phyloP scores from a whole-genome alignment of 2,329 filamentous ascomycete species.

The Lecanoromycetidae sp. region DNA sequence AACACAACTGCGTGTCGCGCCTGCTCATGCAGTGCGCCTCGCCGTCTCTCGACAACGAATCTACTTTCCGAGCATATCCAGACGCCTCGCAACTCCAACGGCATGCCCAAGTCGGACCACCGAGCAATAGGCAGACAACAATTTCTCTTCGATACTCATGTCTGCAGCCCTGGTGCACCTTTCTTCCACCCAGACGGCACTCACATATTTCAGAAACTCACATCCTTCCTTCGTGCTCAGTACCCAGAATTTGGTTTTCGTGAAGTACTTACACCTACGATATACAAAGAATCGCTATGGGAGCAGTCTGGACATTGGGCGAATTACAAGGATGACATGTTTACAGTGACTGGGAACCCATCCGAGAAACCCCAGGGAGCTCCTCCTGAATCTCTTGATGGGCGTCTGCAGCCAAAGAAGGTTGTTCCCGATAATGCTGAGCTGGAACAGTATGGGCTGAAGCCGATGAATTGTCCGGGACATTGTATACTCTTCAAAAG shows the following conservation, averaged over 20 bases:
- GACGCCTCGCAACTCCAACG: background rate
- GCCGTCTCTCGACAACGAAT: background rate
- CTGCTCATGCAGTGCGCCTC: constrained; percentile 2
- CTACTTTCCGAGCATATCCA: background rate
- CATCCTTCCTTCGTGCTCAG: constrained; percentile 69
- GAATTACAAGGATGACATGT: constrained; percentile 89
- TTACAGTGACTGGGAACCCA: constrained; percentile 56
- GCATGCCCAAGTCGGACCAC: constrained; percentile 30
- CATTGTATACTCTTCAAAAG: constrained; percentile 76
- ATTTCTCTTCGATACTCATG: constrained; percentile 59
- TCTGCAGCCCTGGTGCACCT: constrained; percentile 73
- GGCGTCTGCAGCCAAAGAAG: constrained; percentile 20
- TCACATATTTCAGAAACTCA: constrained; percentile 70
- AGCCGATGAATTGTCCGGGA: constrained; percentile 88
- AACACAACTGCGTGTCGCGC: too few species aligned
- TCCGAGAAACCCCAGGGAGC: constrained; percentile 21
- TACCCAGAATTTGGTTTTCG: constrained; percentile 77
- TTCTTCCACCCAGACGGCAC: constrained; percentile 74
- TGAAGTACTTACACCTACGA: constrained; percentile 79
- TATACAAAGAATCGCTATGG: constrained; percentile 84
- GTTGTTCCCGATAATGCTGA: constrained; percentile 39
- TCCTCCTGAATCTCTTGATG: constrained; percentile 19
- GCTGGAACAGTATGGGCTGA: constrained; percentile 67
- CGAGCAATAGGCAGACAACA: constrained; percentile 34
- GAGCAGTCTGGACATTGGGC: constrained; percentile 75